Evolutionary conservation across 2,329 filamentous ascomycete genomes (phyloP).

Genomic region (Aspergillus niger): DNA sequence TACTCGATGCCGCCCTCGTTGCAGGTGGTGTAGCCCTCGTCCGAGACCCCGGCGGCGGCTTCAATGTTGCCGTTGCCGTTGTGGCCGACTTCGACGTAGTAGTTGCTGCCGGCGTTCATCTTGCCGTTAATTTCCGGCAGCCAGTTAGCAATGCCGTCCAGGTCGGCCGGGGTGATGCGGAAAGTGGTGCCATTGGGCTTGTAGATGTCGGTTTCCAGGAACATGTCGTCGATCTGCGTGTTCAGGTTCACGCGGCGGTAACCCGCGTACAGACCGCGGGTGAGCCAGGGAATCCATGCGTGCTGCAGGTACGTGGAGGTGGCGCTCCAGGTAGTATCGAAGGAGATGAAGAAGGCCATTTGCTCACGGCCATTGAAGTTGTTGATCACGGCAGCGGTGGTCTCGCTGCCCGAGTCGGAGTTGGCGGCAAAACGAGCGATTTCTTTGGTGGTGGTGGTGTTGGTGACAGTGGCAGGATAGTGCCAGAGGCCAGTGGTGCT

Average conservation of each 20-base stretch:
- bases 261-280: conserved; percentile 59
- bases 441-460: conserved; percentile 56
- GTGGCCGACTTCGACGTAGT: conserved; percentile 57
- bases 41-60: conserved; percentile 25
- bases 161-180: conserved; percentile 51
- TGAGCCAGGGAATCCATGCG: conserved; percentile 64
- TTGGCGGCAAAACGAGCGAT: conserved; percentile 57
- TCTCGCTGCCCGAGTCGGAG: conserved; percentile 41
- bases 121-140: conserved; percentile 46
- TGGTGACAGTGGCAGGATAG: conserved; percentile 59
- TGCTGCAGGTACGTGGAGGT: conserved; percentile 63
- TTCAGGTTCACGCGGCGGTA: conserved; percentile 57
- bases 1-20: conserved; percentile 49
- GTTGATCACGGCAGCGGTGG: conserved; percentile 62
- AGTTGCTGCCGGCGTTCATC: conserved; percentile 55
- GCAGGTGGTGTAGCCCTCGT: conserved; percentile 29
- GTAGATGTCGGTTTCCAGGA: conserved; percentile 56
- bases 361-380: conserved; percentile 59
- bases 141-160: conserved; percentile 50
- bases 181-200: conserved; percentile 52
- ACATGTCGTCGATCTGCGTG: conserved; percentile 65
- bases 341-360: conserved; percentile 63
- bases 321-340: conserved; percentile 54
- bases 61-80: conserved; percentile 59
- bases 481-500: conserved; percentile 59